Evolutionary conservation across 768 basidiomycete genomes (phyloP), one percentile per base, ranked within the genome.

Genomic region (Tulasnella sp.): DNA sequence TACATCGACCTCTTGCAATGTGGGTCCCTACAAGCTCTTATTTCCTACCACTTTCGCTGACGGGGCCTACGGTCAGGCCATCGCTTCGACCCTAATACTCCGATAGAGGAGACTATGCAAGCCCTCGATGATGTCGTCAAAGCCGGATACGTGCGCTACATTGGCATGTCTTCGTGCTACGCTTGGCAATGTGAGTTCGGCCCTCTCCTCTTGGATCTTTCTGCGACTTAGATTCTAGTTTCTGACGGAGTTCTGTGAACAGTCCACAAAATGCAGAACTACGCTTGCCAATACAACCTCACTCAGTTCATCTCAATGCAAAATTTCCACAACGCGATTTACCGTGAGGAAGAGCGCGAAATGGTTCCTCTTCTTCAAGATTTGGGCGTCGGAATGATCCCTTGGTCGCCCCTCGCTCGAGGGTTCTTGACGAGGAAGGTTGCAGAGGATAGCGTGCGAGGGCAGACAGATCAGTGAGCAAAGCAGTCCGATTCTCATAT

Each of bases 1-100:
- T 84, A 84, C 71, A 79, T 86, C 75, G 84, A 85, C 75, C 72
- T 84, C 6, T 78, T 83, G 14, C 81, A 83, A 75, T 82, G 81
- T 82, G 81, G 69, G 65, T 79, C 5, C 11, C 14, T 29, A 3
- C 16, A 19, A 14, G 2, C 14, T 47, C 22, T 11, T 68, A 2
- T 44, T 74, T n/a, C 11, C 3, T 34, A n/a, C 19, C 22, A 0
- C 2, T 1, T 17, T 3, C 9, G n/a, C 3, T 19, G 11, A 2
- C 64, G 22, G 16, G 68, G 26, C 64, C 22, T 22, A 22, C n/a
- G 19, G 11, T 32, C 22, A 72, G 71, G 81, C 74, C 78, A 79
- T 68, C 77, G 78, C 22, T 83, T 83, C 74, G 83, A 84, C 74
- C 67, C 75, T 12, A 81, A 85, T 19, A 85, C 85, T 0, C 84